Evolutionary conservation across 164 flowering plant species (phyloP).

Genomic region (Macadamia tetraphylla): DNA sequence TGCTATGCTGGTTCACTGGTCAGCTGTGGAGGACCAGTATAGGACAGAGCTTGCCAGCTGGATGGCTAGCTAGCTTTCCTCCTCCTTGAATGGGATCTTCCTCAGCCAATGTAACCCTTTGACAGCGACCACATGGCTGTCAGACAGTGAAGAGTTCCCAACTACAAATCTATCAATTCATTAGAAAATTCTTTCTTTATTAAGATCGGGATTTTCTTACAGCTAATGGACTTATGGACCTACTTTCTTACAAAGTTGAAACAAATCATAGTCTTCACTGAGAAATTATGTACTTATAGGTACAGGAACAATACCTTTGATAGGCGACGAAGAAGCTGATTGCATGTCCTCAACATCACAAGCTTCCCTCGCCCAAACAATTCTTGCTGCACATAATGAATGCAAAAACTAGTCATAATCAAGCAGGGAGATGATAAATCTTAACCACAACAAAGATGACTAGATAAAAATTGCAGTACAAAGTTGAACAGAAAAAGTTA

Average conservation of each 20-base stretch:
- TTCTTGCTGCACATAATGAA: conserved; percentile 58
- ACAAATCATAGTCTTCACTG: neutral
- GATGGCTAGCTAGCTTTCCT: too few relatives aligned
- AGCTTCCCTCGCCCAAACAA: conserved; percentile 96
- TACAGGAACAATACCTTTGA: conserved; percentile 58
- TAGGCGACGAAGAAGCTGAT: conserved; percentile 94
- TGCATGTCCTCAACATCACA: conserved; percentile 99
- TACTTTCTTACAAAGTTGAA: neutral
- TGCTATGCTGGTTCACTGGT: too few relatives aligned
- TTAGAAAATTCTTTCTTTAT: neutral
- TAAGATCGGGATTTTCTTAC: neutral
- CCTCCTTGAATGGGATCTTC: too few relatives aligned
- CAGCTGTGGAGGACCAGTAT: too few relatives aligned
- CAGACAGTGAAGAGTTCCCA: too few relatives aligned
- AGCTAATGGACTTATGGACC: neutral
- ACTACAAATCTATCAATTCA: too few relatives aligned
- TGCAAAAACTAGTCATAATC: neutral
- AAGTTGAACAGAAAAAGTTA: neutral
- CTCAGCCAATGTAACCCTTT: too few relatives aligned
- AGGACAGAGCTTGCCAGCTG: too few relatives aligned
- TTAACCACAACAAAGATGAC: neutral
- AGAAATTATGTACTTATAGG: neutral
- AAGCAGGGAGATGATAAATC: neutral
- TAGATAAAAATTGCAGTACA: neutral
- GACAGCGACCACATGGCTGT: too few relatives aligned